Conservation (phyloP, 345 rosid species). For the Bruguiera gymnorhiza region DNA sequence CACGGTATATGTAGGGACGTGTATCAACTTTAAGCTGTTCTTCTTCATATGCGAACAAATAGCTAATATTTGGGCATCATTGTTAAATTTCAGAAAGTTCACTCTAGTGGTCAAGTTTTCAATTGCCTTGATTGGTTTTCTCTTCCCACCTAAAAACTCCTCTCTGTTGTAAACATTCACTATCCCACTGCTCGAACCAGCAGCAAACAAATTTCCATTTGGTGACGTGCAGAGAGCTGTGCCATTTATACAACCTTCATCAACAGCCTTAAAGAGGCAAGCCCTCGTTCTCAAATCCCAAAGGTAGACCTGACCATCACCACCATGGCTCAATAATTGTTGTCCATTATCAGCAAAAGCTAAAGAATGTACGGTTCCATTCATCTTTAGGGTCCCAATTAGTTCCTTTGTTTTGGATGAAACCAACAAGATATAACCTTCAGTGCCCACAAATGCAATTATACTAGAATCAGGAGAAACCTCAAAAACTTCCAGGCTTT, state of each 20-base stretch:
- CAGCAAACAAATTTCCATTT: slow-evolving; percentile 60
- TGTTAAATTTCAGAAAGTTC: slow-evolving; percentile 74
- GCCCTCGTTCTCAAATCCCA: slow-evolving; percentile 89
- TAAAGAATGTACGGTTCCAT: slow-evolving; percentile 69
- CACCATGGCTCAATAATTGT: slow-evolving; percentile 77
- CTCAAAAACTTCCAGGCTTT: slow-evolving; percentile 88
- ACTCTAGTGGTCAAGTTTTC: slow-evolving; percentile 80
- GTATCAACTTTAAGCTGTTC: slow-evolving; percentile 70
- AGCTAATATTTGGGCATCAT: slow-evolving; percentile 81
- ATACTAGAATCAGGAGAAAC: slow-evolving; percentile 74
- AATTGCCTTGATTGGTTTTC: slow-evolving; percentile 66
- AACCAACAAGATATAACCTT: slow-evolving; percentile 80
- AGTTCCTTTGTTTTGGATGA: slow-evolving; percentile 79
- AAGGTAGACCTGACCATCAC: slow-evolving; percentile 82
- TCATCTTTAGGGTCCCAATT: slow-evolving; percentile 86
- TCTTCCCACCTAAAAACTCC: slow-evolving; percentile 76
- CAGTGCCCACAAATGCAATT: slow-evolving; percentile 82
- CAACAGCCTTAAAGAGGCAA: slow-evolving; percentile 77
- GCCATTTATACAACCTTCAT: slow-evolving; percentile 80
- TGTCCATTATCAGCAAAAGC: slow-evolving; percentile 70
- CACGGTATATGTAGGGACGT: slow-evolving; percentile 58
- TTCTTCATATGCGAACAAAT: slow-evolving; percentile 72
- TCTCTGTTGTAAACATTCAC: slow-evolving; percentile 83
- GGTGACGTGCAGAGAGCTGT: slow-evolving; percentile 65
- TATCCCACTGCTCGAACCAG: slow-evolving; percentile 83